phyloP scores from a whole-genome alignment of 176 grass and related monocot species.

The Sorghum bicolor region Sorghum_bicolor_NCBIv3 NC_012873.2:54110501-54111000 shows the following conservation, averaged over 20 bases:
- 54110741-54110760: constrained; percentile 73
- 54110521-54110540: constrained; percentile 66
- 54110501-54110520: constrained; percentile 83
- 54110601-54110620: constrained; percentile 81
- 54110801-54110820: constrained; percentile 52
- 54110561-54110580: constrained; percentile 89
- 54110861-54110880: constrained; percentile 65
- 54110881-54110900: constrained; percentile 57
- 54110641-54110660: constrained; percentile 73
- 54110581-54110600: constrained; percentile 84
- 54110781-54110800: constrained; percentile 64
- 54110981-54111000: constrained; percentile 64
- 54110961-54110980: constrained; percentile 54
- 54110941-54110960: constrained; percentile 13
- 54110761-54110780: constrained; percentile 56
- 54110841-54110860: constrained; percentile 80
- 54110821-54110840: constrained; percentile 66
- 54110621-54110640: constrained; percentile 58
- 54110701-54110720: constrained; percentile 63
- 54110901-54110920: constrained; percentile 56
- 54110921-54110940: constrained; percentile 22
- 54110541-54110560: constrained; percentile 71
- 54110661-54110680: constrained; percentile 91
- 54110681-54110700: constrained; percentile 66
- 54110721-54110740: constrained; percentile 75